These are phyloP conservation scores for Leccinellum albellum DNA, from an alignment of 768 basidiomycete genomes.

Conservation along the genomic window DNA sequence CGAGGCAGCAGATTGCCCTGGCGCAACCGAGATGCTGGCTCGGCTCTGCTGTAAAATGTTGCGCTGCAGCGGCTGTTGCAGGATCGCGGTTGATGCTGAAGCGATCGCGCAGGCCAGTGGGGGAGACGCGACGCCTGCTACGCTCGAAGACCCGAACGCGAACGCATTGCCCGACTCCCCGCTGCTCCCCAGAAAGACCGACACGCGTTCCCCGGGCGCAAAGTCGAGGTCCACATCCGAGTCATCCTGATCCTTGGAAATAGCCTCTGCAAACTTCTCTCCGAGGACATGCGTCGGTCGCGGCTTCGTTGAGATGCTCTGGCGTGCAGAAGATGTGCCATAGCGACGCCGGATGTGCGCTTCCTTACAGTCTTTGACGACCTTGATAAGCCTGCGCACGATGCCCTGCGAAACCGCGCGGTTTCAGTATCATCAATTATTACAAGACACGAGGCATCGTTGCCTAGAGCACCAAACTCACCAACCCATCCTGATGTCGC, in stretches of 20 bases:
- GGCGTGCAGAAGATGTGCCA: slow-evolving; percentile 28
- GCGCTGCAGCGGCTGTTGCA: slow-evolving; percentile 58
- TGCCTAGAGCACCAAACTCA: slow-evolving; percentile 36
- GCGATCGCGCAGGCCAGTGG: slow-evolving; percentile 47
- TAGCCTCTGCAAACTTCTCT: slow-evolving; percentile 63
- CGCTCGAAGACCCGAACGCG: slow-evolving; percentile 26
- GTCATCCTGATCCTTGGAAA: slow-evolving; percentile 46
- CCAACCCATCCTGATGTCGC: slow-evolving; percentile 65
- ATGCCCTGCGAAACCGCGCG: slow-evolving; percentile 50
- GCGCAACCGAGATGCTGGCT: slow-evolving; percentile 29
- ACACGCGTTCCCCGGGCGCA: slow-evolving; percentile 45
- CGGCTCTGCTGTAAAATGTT: slow-evolving; percentile 48
- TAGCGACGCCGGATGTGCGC: slow-evolving; percentile 47
- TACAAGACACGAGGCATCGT: not conserved
- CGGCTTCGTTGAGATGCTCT: slow-evolving; percentile 31
- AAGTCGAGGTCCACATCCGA: slow-evolving; percentile 81
- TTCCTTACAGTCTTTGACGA: slow-evolving; percentile 77
- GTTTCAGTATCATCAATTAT: slow-evolving; percentile 5
- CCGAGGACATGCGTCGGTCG: slow-evolving; percentile 50
- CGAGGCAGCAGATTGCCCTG: slow-evolving; percentile 6
- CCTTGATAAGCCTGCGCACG: slow-evolving; percentile 77
- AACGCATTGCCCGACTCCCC: slow-evolving; percentile 47
- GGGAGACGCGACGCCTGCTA: slow-evolving; percentile 23
- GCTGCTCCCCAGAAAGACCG: slow-evolving; percentile 33
- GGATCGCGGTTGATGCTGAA: slow-evolving; percentile 54